phyloP scores from a whole-genome alignment of 2,329 filamentous ascomycete genomes.

The Xylogone sp. region DNA sequence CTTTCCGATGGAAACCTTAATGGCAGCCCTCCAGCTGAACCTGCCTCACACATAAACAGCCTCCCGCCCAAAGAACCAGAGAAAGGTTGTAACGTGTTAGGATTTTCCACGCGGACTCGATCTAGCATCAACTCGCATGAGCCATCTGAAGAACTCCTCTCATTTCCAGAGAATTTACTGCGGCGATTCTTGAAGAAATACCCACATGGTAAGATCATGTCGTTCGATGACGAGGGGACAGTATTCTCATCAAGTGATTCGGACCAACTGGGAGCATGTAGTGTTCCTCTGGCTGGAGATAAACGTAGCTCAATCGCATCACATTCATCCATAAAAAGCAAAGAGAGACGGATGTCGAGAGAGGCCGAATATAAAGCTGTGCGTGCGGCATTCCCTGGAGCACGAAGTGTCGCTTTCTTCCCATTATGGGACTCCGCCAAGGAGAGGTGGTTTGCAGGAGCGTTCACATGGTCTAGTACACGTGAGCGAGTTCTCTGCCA shows the following conservation, averaged over 20 bases:
- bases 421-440: slow-evolving; percentile 44
- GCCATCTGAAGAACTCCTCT: not conserved
- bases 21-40: not conserved
- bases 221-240: slow-evolving; percentile 5
- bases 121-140: slow-evolving; percentile 5
- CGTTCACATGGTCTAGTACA: slow-evolving; percentile 44
- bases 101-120: slow-evolving; percentile 5
- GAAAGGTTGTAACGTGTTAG: slow-evolving; percentile 4
- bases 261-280: not conserved
- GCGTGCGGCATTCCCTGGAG: slow-evolving; percentile 34
- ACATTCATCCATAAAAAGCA: not conserved
- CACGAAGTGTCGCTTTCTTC: slow-evolving; percentile 42
- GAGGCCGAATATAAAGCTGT: slow-evolving; percentile 29
- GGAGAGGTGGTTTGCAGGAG: slow-evolving; percentile 45
- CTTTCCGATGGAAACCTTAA: not conserved
- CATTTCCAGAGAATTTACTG: slow-evolving; percentile 4
- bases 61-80: not conserved
- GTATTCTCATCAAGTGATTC: slow-evolving; percentile 5
- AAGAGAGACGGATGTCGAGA: slow-evolving; percentile 15
- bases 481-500: slow-evolving; percentile 40
- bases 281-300: not conserved
- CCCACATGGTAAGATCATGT: slow-evolving; percentile 9
- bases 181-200: slow-evolving; percentile 5
- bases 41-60: not conserved
- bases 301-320: not conserved